Percentiles rank a stretch among this genome's conserved stretches.
Evolutionary conservation across 148 eudicot genomes (phyloP).

Genomic region (Silene conica): DNA sequence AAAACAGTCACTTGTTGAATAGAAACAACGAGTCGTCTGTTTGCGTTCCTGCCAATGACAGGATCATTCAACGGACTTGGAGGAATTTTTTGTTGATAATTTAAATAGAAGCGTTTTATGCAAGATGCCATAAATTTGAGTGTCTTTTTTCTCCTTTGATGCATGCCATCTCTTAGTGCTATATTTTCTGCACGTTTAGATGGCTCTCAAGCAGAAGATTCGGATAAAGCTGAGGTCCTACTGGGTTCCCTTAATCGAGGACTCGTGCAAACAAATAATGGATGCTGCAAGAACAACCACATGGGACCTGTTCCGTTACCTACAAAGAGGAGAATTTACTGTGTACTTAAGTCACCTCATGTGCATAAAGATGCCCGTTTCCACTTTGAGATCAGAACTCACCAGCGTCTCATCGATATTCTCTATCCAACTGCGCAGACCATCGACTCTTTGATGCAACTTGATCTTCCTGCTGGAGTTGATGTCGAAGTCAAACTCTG

Average conservation of each 20-base stretch:
- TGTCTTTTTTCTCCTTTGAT: not conserved
- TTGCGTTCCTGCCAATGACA: no score
- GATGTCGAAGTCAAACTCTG: constrained; percentile 96
- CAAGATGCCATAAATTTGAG: not conserved
- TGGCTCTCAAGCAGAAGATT: constrained; percentile 72
- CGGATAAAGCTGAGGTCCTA: constrained; percentile 87
- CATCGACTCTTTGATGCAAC: constrained; percentile 91
- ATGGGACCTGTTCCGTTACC: constrained; percentile 97
- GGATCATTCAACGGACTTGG: no score
- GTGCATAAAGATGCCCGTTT: constrained; percentile 96
- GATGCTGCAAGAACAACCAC: constrained; percentile 80
- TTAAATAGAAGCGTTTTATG: not conserved
- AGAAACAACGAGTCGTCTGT: no score
- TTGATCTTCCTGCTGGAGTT: constrained; percentile 96
- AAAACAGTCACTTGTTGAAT: no score
- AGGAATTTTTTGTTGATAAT: no score
- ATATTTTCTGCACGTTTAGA: constrained; percentile 17
- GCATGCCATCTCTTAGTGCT: not conserved
- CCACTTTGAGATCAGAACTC: constrained; percentile 96
- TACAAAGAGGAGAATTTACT: constrained; percentile 73
- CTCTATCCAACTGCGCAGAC: constrained; percentile 93
- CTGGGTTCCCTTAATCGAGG: constrained; percentile 90
- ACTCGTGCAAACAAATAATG: constrained; percentile 92
- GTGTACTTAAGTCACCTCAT: constrained; percentile 95
- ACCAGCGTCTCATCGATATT: constrained; percentile 87